phyloP scores from a whole-genome alignment of 768 basidiomycete species.

The Rhodosporidiobolus odoratus region DNA sequence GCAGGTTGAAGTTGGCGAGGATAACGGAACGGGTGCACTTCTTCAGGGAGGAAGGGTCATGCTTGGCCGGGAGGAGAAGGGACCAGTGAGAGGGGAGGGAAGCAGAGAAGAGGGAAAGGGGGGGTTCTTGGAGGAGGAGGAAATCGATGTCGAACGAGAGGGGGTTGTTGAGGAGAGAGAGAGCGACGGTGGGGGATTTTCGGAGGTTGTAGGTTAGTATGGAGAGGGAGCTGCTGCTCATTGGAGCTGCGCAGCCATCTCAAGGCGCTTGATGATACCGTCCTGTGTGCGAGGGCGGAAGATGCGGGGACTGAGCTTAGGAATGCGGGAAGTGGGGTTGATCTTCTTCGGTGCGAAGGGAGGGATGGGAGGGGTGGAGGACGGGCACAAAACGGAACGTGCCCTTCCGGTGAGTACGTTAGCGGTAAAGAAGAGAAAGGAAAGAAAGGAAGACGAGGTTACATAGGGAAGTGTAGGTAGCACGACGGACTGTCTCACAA shows the following conservation, averaged over 20 bases:
- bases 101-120: not conserved
- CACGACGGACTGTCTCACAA: too few relatives aligned
- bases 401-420: too few relatives aligned
- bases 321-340: too few relatives aligned
- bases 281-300: too few relatives aligned
- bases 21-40: not conserved
- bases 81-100: not conserved
- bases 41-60: not conserved
- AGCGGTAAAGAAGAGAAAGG: too few relatives aligned
- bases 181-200: not conserved
- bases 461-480: too few relatives aligned
- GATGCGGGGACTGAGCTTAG: too few relatives aligned
- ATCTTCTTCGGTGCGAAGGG: too few relatives aligned
- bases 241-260: not conserved
- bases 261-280: too few relatives aligned
- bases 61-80: not conserved
- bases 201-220: not conserved
- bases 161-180: not conserved
- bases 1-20: not conserved
- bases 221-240: not conserved
- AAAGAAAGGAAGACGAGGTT: too few relatives aligned
- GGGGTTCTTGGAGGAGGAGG: not conserved
- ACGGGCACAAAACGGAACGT: too few relatives aligned
- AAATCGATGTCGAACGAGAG: not conserved
- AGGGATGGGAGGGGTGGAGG: too few relatives aligned